Evolutionary conservation across 2,329 filamentous ascomycete genomes (phyloP).

Genomic region (Elsinoe batatas): DNA sequence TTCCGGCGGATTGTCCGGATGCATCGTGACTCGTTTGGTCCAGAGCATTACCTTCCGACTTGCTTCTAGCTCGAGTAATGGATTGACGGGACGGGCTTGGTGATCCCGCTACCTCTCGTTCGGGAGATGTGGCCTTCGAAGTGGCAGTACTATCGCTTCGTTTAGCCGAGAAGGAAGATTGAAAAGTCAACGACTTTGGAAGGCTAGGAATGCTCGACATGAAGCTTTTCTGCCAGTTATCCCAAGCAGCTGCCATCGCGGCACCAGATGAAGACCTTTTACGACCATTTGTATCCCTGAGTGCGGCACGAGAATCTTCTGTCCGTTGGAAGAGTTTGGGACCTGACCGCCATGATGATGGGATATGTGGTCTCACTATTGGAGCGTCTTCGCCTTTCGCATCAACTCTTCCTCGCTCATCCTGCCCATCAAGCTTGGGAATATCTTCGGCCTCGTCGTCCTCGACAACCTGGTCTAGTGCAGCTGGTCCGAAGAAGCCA

Average conservation of each 20-base stretch:
- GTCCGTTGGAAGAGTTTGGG: slow-evolving; percentile 29
- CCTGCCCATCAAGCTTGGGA: slow-evolving; percentile 1
- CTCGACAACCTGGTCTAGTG: slow-evolving; percentile 12
- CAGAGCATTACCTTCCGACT: slow-evolving; percentile 3
- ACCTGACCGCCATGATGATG: slow-evolving; percentile 38
- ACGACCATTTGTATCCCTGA: slow-evolving; percentile 33
- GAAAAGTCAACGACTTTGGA: slow-evolving; percentile 23
- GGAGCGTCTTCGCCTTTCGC: background rate
- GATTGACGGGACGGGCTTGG: background rate
- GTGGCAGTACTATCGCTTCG: slow-evolving; percentile 12
- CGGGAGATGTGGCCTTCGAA: slow-evolving; percentile 5
- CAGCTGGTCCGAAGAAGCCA: slow-evolving; percentile 36
- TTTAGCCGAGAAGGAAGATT: slow-evolving; percentile 19
- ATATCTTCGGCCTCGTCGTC: slow-evolving; percentile 1
- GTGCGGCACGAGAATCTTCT: slow-evolving; percentile 28
- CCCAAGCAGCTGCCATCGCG: slow-evolving; percentile 14
- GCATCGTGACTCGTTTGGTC: background rate
- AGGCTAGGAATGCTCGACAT: slow-evolving; percentile 23
- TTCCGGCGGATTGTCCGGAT: slow-evolving; percentile 3
- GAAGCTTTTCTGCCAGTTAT: slow-evolving; percentile 21
- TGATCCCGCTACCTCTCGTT: background rate
- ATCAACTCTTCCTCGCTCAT: slow-evolving; percentile 5
- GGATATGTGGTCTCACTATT: slow-evolving; percentile 22
- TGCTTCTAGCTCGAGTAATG: background rate
- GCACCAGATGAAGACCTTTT: slow-evolving; percentile 27